These are phyloP conservation scores for Vararia minispora DNA, from an alignment of 768 basidiomycete species.

Conservation along the genomic window DNA sequence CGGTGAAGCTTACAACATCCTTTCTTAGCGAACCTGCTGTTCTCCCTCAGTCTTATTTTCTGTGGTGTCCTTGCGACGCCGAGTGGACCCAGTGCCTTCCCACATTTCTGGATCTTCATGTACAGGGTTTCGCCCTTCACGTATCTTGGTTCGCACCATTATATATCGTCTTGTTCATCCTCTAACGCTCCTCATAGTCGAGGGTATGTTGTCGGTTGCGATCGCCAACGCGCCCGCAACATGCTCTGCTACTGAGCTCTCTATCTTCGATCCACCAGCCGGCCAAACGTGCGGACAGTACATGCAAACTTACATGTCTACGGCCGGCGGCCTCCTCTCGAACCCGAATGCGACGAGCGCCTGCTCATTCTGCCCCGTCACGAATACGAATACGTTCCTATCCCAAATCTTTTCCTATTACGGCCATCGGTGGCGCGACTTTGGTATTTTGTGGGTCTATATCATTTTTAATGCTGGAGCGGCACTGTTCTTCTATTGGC, in stretches of 20 bases:
- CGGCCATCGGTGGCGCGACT: slow-evolving; percentile 38
- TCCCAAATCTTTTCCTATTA: slow-evolving; percentile 20
- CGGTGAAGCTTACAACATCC: too few relatives aligned
- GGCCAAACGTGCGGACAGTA: slow-evolving; percentile 44
- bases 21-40: slow-evolving; percentile 1
- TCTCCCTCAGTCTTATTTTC: not conserved
- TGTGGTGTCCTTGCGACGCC: not conserved
- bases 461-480: slow-evolving; percentile 31
- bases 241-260: slow-evolving; percentile 44
- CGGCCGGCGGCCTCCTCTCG: slow-evolving; percentile 43
- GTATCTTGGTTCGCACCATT: slow-evolving; percentile 36
- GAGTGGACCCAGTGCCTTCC: slow-evolving; percentile 1
- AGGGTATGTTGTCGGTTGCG: too few relatives aligned
- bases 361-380: slow-evolving; percentile 37
- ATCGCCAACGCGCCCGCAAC: slow-evolving; percentile 30
- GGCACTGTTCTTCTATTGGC: slow-evolving; percentile 1
- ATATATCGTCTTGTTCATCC: too few relatives aligned
- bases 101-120: slow-evolving; percentile 54
- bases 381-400: slow-evolving; percentile 24
- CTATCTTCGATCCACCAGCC: slow-evolving; percentile 38
- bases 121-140: slow-evolving; percentile 42
- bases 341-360: slow-evolving; percentile 40
- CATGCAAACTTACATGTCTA: slow-evolving; percentile 35
- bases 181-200: too few relatives aligned
- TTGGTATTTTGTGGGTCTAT: slow-evolving; percentile 39